These are phyloP conservation scores for Acacia crassicarpa DNA, from an alignment of 306 rosid genomes.

Conservation along the genomic window DNA sequence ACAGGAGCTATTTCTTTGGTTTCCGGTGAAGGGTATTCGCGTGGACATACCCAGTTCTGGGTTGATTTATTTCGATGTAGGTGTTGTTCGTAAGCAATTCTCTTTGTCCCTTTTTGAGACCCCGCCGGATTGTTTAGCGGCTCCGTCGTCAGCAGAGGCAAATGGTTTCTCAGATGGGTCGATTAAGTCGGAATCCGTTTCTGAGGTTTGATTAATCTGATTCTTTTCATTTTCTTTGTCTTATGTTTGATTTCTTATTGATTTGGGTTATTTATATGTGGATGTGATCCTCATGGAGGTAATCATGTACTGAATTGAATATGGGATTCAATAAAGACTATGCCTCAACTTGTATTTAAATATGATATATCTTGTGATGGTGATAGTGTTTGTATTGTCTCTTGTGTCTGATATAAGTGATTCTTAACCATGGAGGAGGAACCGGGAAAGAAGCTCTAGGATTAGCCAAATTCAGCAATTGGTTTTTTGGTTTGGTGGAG, in stretches of 20 bases:
- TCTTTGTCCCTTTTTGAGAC: slow-evolving; percentile 75
- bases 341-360: neutral
- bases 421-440: neutral
- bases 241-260: neutral
- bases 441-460: neutral
- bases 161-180: neutral
- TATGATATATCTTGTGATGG: neutral
- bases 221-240: neutral
- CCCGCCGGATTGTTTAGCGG: slow-evolving; percentile 71
- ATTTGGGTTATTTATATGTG: neutral
- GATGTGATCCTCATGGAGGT: neutral
- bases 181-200: slow-evolving; percentile 1
- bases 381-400: neutral
- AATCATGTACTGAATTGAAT: neutral
- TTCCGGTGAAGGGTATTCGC: slow-evolving; percentile 69
- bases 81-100: slow-evolving; percentile 70
- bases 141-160: slow-evolving; percentile 19
- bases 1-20: slow-evolving; percentile 85
- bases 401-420: neutral
- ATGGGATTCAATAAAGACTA: neutral
- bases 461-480: slow-evolving; percentile 12
- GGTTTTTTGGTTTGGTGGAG: slow-evolving; percentile 8
- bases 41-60: slow-evolving; percentile 90
- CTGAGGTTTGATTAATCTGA: slow-evolving; percentile 40
- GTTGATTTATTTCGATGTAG: slow-evolving; percentile 79